Base-by-base conservation (phyloP, 768 basidiomycete genomes). In the Tephrocybe sp. region DNA sequence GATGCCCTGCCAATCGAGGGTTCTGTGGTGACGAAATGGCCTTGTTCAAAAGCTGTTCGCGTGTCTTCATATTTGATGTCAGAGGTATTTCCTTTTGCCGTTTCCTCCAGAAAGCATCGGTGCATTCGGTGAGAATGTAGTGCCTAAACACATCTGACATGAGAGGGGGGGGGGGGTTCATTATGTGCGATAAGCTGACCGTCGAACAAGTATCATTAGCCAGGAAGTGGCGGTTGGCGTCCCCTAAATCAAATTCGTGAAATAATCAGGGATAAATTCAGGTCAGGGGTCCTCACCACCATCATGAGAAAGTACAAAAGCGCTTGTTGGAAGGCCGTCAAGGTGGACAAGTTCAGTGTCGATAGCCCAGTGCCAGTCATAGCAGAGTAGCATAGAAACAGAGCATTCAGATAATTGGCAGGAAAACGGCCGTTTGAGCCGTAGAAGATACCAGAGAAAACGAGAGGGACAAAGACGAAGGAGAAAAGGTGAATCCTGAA, bases 141-240 rank as follows among this genome's bases (percentile, higher is more conserved):
- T 68, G 65, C 52, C 77, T 78, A 39, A 12, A 36, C 46, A n/a
- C n/a, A n/a, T n/a, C n/a, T n/a, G n/a, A n/a, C n/a, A n/a, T n/a
- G n/a, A n/a, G n/a, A n/a, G n/a, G n/a, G n/a, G n/a, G n/a, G n/a
- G n/a, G n/a, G n/a, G n/a, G n/a, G n/a, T n/a, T n/a, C n/a, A n/a
- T n/a, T n/a, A n/a, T n/a, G n/a, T n/a, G n/a, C n/a, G n/a, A 8
- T 18, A 19, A 19, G 57, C 67, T 44, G 51, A 80, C 78, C 80
- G 77, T 46, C 86, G 70, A n/a, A 83, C 76, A 38, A 84, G 67
- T 25, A 87, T 83, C 76, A 85, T 83, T 32, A 83, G 65, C 79
- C 85, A 83, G 2, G 82, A 82, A 15, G 84, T 78, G 21, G 73
- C 67, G 0, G 78, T 77, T 44, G 75, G 60, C 47, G 76, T 70